Base-by-base conservation (phyloP, 2,329 filamentous ascomycete species). In the Microcyclospora pomicola region DNA sequence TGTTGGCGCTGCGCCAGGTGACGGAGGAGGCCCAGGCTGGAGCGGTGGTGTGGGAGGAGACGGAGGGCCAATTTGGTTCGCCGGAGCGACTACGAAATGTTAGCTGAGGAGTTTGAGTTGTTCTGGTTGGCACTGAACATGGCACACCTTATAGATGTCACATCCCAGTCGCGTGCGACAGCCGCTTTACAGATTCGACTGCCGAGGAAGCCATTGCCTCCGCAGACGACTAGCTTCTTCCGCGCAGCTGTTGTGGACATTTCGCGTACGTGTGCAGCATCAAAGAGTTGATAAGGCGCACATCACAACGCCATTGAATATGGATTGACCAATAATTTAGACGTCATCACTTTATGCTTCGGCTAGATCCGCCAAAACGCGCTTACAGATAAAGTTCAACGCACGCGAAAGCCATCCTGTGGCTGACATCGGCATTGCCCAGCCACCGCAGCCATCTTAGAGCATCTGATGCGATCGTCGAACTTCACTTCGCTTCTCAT, bases 101-200 rank as follows among this genome's bases (percentile, higher is more conserved):
- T 5, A 37, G 32, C 11, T 27, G 14, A 13, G 27, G 15, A 24
- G n/a, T 27, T 15, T n/a, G 14, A n/a, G 5, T n/a, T 15, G 14
- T 15, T 31, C 12, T 31, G 9, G 30, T 15, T 4, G 12, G 9
- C n/a, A n/a, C n/a, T 31, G 12, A 9, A 15, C 14, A 31, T 31
- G 14, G 30, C 51, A 42, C 75, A 87, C 85, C 86, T 93, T 53
- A 98, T 77, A 5, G 87, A 95, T 15, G 78, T 88, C 34, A 96
- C 88, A 40, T 86, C 75, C 88, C 88, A 96, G 39, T 86, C 85
- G 56, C 86, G 72, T 33, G 78, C 73, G 36, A 85, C 78, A 33
- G 85, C 91, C 38, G 82, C 80, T 67, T 85, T 91, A 68, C 91
- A 96, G 64, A 98, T 94, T 39, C 88, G 74, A 15, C 71, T 75